phyloP scores from a whole-genome alignment of 2,329 filamentous ascomycete genomes.

The Domatiomyces catenatus region DNA sequence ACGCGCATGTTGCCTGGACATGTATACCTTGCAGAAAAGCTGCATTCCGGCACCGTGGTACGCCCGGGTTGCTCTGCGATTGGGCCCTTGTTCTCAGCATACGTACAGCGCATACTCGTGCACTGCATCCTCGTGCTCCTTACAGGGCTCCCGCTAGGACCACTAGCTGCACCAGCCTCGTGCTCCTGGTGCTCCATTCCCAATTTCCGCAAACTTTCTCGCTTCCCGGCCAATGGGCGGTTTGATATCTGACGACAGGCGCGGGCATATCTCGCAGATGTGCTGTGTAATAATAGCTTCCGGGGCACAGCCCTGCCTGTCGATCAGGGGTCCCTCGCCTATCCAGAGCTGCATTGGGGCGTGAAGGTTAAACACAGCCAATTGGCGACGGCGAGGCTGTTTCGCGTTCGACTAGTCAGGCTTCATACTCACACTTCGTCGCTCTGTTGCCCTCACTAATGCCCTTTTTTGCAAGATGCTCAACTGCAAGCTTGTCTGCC shows the following conservation, averaged over 20 bases:
- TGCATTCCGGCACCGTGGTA: too few relatives aligned
- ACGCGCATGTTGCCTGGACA: too few relatives aligned
- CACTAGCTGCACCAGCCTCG: too few relatives aligned
- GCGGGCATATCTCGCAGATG: not conserved
- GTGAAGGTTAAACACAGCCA: not conserved
- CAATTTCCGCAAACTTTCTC: not conserved
- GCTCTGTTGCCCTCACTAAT: too few relatives aligned
- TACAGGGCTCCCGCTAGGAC: too few relatives aligned
- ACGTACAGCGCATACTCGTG: too few relatives aligned
- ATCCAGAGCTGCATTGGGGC: not conserved
- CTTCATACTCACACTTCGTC: not conserved
- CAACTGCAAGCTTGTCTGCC: not conserved
- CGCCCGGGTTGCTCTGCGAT: too few relatives aligned
- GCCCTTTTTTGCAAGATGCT: not conserved
- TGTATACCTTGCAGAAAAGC: too few relatives aligned
- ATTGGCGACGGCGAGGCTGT: not conserved
- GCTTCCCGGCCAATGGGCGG: not conserved
- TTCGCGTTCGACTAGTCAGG: not conserved
- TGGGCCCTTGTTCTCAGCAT: too few relatives aligned
- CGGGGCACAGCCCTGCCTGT: not conserved
- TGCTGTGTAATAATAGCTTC: not conserved
- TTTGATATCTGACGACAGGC: not conserved
- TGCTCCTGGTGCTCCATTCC: too few relatives aligned
- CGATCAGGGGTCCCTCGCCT: not conserved
- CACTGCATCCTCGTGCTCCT: too few relatives aligned